A percentile compares a stretch with the other conserved stretches of the same genome.
phyloP scores from a whole-genome alignment of 305 asterid genomes.

The Solanum hybrid region DNA sequence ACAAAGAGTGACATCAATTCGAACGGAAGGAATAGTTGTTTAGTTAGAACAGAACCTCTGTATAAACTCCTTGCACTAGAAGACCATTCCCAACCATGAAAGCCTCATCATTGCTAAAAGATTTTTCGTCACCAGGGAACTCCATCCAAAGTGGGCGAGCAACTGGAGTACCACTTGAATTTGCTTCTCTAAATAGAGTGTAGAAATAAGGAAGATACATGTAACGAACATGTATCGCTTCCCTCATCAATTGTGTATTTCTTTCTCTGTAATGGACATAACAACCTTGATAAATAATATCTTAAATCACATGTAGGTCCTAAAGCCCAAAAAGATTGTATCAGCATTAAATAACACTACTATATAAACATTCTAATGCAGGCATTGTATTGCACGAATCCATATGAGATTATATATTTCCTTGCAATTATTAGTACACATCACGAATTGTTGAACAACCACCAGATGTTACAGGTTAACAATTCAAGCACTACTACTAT shows the following conservation, averaged over 20 bases:
- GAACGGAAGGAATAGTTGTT: neutral
- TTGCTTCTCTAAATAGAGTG: conserved; percentile 95
- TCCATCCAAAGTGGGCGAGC: conserved; percentile 99
- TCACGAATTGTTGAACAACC: neutral
- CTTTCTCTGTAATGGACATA: conserved; percentile 55
- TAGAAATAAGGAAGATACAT: conserved; percentile 89
- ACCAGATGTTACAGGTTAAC: neutral
- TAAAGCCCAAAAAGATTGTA: neutral
- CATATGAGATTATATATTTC: neutral
- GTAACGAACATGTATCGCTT: conserved; percentile 82
- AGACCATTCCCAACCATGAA: conserved; percentile 92
- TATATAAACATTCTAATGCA: neutral
- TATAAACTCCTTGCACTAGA: conserved; percentile 92
- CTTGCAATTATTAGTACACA: neutral
- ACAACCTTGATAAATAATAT: conserved; percentile 1
- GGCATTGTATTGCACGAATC: neutral
- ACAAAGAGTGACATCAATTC: neutral
- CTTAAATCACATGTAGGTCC: neutral
- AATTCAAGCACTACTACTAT: neutral
- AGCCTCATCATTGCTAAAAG: conserved; percentile 87
- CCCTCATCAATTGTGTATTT: conserved; percentile 69
- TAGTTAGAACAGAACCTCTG: conserved; percentile 42
- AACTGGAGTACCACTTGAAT: conserved; percentile 74
- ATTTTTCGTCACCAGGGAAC: conserved; percentile 78
- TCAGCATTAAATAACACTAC: neutral